These are phyloP conservation scores for Chrysoporthe puriensis DNA, from an alignment of 2,329 filamentous ascomycete species.

Conservation along the genomic window DNA sequence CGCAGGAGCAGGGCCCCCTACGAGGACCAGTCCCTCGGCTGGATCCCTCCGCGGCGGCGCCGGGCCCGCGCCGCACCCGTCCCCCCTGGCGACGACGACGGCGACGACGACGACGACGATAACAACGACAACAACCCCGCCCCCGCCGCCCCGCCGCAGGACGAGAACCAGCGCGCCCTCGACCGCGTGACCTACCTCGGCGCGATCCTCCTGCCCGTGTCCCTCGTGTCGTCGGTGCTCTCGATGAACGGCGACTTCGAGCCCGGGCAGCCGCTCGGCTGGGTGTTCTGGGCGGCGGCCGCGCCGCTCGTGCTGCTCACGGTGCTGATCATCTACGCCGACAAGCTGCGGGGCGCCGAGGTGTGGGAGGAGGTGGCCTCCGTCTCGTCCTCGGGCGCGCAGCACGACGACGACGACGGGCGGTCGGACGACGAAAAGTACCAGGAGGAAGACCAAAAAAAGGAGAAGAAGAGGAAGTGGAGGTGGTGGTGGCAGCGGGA, in stretches of 20 bases:
- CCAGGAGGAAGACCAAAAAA: not conserved
- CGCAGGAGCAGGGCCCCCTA: too few species aligned
- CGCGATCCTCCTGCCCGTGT: slow-evolving; percentile 52
- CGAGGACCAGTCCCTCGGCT: not conserved
- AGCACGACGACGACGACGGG: not conserved
- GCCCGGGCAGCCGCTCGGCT: slow-evolving; percentile 47
- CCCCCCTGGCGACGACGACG: slow-evolving; percentile 14
- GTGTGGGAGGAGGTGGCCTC: slow-evolving; percentile 52
- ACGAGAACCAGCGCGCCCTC: slow-evolving; percentile 45
- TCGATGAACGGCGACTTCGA: slow-evolving; percentile 51
- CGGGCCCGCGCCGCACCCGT: not conserved
- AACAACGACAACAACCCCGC: not conserved
- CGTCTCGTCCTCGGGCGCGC: slow-evolving; percentile 17
- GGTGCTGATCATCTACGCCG: slow-evolving; percentile 51
- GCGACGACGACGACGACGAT: slow-evolving; percentile 1
- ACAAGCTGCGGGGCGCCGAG: slow-evolving; percentile 49
- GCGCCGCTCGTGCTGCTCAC: slow-evolving; percentile 44
- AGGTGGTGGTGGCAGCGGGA: too few species aligned
- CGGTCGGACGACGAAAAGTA: too few species aligned
- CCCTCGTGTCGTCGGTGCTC: slow-evolving; percentile 51
- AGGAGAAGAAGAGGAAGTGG: not conserved
- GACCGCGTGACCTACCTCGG: slow-evolving; percentile 55
- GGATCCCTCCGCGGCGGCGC: not conserved
- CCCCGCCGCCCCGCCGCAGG: slow-evolving; percentile 3
- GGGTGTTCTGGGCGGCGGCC: slow-evolving; percentile 52